Base-by-base conservation (phyloP, 192 early-diverging fungal species). In the Diversispora epigaea region DNA sequence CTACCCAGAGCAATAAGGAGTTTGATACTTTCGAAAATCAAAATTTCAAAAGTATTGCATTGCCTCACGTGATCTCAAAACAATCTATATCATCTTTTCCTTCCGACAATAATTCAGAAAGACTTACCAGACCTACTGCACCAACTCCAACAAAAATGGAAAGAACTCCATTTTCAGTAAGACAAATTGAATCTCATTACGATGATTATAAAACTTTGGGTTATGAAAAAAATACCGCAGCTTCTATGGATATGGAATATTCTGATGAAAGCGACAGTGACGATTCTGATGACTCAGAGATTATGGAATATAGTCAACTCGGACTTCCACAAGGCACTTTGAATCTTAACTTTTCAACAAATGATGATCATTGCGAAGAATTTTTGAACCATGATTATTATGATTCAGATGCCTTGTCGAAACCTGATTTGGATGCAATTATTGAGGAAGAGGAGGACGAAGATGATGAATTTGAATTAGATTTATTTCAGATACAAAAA, bases 381-480 rank as follows among this genome's bases (percentile, higher is more conserved):
- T 19, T 32, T 32, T 11, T 15, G 1, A n/a, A 55, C n/a, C 1
- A 55, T 43, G 19, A 11, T 7, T 19, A 32, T 70, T 25, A 39
- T 1, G 19, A 17, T 1, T 32, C 44, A n/a, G 4, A 65, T 75
- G 58, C 41, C 25, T 75, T 62, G 25, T 32, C 47, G 21, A 63
- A 75, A 52, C 7, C 6, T 6, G 73, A 75, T 50, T 65, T 75
- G 15, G 46, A 62, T 73, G 41, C 40, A 22, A 73, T 75, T 54
- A n/a, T 21, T 9, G 73, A 75, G 17, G 73, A 64, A 19, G 61
- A 63, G 4, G 73, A 75, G 4, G 62, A 65, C 21, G 62, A 65
- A 8, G 49, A 75, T n/a, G 73, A 75, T 41, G 73, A 75, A 9
- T 54, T 57, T 44, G 73, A 65, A 19, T 63, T 40, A 22, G 62